Evolutionary conservation across 768 basidiomycete species (phyloP).

Genomic region (Calocera cornea): DNA sequence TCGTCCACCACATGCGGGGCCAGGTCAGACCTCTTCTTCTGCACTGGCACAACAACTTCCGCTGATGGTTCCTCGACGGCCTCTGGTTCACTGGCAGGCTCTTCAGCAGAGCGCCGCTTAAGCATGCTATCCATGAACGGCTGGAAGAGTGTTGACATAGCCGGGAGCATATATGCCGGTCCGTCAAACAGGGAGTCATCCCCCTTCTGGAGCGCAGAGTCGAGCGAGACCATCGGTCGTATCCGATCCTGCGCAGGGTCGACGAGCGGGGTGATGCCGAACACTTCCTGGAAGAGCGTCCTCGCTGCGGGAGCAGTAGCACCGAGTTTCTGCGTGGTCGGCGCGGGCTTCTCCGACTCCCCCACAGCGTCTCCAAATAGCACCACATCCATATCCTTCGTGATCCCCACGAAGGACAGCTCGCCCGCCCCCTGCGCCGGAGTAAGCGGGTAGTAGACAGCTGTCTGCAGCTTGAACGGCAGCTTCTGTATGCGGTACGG

Average conservation of each 20-base stretch:
- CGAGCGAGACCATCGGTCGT: slow-evolving; percentile 22
- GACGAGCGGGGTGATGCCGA: slow-evolving; percentile 60
- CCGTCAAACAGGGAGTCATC: slow-evolving; percentile 43
- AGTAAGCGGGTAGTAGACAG: slow-evolving; percentile 29
- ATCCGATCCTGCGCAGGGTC: slow-evolving; percentile 19
- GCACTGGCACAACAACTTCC: slow-evolving; percentile 7
- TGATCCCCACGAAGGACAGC: slow-evolving; percentile 58
- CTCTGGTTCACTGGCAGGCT: background rate
- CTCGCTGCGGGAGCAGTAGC: slow-evolving; percentile 26
- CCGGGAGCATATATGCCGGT: slow-evolving; percentile 65
- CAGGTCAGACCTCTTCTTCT: slow-evolving; percentile 13
- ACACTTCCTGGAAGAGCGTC: slow-evolving; percentile 82
- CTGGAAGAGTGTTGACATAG: slow-evolving; percentile 58
- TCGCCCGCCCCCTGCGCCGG: slow-evolving; percentile 22
- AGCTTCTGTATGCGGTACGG: slow-evolving; percentile 35
- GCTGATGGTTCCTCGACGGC: background rate
- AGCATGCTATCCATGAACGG: slow-evolving; percentile 40
- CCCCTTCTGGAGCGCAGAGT: slow-evolving; percentile 26
- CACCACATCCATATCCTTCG: slow-evolving; percentile 48
- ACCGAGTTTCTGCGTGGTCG: slow-evolving; percentile 29
- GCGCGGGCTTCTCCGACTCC: slow-evolving; percentile 23
- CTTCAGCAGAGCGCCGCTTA: slow-evolving; percentile 7
- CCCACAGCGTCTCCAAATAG: slow-evolving; percentile 48
- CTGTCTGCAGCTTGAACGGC: slow-evolving; percentile 50
- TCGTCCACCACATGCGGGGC: slow-evolving; percentile 29